A percentile compares a stretch with the other conserved stretches of the same genome.
These are phyloP conservation scores for Gomphus sp. DNA, from an alignment of 1,284 basidiomycete species.

Conservation along the genomic window DNA sequence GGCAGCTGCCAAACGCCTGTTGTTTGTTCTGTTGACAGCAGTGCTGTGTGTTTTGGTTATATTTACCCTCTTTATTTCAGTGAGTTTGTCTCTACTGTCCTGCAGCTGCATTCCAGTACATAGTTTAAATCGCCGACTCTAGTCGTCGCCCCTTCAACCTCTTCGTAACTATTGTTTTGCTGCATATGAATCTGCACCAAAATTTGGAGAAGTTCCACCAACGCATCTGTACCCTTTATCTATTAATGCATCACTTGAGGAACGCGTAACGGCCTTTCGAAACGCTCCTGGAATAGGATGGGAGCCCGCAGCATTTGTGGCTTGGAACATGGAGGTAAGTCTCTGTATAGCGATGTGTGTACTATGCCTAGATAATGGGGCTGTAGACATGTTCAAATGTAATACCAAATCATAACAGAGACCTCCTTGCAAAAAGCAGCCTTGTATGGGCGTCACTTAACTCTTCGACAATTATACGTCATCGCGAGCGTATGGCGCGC, in stretches of 20 bases:
- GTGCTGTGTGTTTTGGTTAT: neutral
- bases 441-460: slow-evolving; percentile 26
- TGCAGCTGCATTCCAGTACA: neutral
- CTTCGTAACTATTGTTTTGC: neutral
- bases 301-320: slow-evolving; percentile 26
- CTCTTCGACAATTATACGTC: slow-evolving; percentile 15
- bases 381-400: slow-evolving; percentile 22
- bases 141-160: neutral
- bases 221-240: slow-evolving; percentile 22
- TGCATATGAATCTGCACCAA: neutral
- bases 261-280: slow-evolving; percentile 29
- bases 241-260: slow-evolving; percentile 22
- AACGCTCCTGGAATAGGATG: slow-evolving; percentile 27
- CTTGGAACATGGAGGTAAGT: slow-evolving; percentile 25
- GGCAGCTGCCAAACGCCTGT: neutral
- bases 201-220: neutral
- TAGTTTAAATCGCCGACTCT: neutral
- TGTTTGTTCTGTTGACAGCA: neutral
- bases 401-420: slow-evolving; percentile 24
- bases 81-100: neutral
- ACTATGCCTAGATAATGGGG: neutral
- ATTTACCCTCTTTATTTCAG: neutral
- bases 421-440: slow-evolving; percentile 23
- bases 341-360: neutral
- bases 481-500: slow-evolving; percentile 21